Percentiles rank a stretch among this genome's conserved stretches.
These are phyloP conservation scores for Wallemia ichthyophaga DNA, from an alignment of 1,284 basidiomycete genomes.

Conservation along the genomic window DNA sequence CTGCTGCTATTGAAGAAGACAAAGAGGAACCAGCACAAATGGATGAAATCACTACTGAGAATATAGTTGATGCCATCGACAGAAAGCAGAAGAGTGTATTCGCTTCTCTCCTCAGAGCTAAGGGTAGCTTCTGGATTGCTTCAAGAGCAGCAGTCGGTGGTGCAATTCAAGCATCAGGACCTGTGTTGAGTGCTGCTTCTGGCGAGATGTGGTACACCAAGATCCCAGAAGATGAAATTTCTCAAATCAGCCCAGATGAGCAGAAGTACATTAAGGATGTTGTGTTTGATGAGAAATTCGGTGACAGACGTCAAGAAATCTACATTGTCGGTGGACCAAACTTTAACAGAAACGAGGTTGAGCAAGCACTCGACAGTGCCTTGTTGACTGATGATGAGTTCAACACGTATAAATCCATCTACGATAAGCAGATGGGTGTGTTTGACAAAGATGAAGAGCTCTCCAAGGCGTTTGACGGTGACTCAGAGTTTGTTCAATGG, in stretches of 20 bases:
- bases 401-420: conserved; percentile 12
- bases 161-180: conserved; percentile 4
- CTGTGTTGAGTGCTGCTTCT: conserved; percentile 13
- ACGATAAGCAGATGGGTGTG: not conserved
- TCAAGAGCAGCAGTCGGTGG: conserved; percentile 14
- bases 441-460: conserved; percentile 1
- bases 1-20: conserved; percentile 1
- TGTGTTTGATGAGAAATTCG: conserved; percentile 17
- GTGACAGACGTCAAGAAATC: conserved; percentile 19
- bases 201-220: conserved; percentile 18
- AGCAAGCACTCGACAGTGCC: conserved; percentile 14
- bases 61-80: not conserved
- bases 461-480: not conserved
- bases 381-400: conserved; percentile 18
- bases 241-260: conserved; percentile 12
- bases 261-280: conserved; percentile 14
- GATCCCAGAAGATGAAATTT: conserved; percentile 9
- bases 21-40: not conserved
- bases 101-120: conserved; percentile 18
- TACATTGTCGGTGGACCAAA: conserved; percentile 12
- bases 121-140: conserved; percentile 19
- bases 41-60: conserved; percentile 4
- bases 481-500: not conserved
- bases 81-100: conserved; percentile 15
- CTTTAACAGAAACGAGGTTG: conserved; percentile 13